Evolutionary conservation across 331 rosid species (phyloP).

Genomic region (Dryas integrifolia): DNA sequence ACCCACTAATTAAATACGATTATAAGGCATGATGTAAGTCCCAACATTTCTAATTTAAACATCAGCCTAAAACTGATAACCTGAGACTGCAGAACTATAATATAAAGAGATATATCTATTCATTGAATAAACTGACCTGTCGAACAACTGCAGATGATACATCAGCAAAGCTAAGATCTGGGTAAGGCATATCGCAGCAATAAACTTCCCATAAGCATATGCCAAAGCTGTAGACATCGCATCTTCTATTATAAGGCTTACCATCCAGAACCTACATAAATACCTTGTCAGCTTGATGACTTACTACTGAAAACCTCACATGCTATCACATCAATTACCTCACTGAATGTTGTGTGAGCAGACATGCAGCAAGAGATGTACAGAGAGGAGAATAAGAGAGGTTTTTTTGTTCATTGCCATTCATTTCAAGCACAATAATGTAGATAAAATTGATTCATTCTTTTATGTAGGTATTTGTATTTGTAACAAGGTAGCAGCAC

Average conservation of each 20-base stretch:
- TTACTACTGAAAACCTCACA: neutral
- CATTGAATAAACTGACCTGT: slow-evolving; percentile 43
- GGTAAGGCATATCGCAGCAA: slow-evolving; percentile 76
- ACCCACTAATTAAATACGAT: neutral
- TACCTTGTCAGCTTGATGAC: slow-evolving; percentile 14
- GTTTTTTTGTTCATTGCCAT: neutral
- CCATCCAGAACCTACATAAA: slow-evolving; percentile 70
- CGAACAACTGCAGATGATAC: slow-evolving; percentile 57
- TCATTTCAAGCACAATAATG: slow-evolving; percentile 6
- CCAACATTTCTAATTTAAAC: neutral
- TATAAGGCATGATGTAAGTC: neutral
- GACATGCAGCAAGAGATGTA: neutral
- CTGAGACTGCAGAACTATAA: neutral
- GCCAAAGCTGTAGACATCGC: slow-evolving; percentile 96
- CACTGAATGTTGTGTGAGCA: neutral
- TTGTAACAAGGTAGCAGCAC: neutral
- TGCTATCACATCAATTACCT: neutral
- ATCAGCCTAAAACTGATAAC: neutral
- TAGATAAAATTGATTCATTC: neutral
- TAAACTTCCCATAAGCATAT: slow-evolving; percentile 93
- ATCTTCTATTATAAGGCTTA: slow-evolving; percentile 82
- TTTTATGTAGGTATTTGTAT: neutral
- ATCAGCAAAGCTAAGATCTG: slow-evolving; percentile 65
- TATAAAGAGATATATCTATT: neutral
- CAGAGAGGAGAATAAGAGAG: neutral